These are phyloP conservation scores for Misopates orontium DNA, from an alignment of 257 asterid species.

Conservation along the genomic window DNA sequence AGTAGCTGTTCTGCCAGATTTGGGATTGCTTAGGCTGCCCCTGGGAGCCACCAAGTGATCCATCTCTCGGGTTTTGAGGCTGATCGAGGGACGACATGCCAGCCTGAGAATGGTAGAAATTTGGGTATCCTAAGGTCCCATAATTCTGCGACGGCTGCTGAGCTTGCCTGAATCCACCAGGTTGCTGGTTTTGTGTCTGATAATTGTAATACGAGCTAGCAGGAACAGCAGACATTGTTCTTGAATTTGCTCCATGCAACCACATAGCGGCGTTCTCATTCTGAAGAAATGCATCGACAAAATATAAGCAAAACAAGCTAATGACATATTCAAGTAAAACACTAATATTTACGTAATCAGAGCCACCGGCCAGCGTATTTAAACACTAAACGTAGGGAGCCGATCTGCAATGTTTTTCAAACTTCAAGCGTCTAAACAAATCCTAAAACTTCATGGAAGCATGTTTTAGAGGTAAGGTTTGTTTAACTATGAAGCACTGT, in stretches of 20 bases:
- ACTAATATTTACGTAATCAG: neutral
- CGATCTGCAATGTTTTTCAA: too few relatives aligned
- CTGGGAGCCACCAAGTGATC: constrained; percentile 38
- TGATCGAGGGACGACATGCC: constrained; percentile 63
- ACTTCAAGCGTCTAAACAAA: too few relatives aligned
- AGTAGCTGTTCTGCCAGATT: constrained; percentile 81
- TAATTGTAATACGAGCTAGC: constrained; percentile 56
- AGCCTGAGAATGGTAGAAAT: constrained; percentile 65
- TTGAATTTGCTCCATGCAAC: constrained; percentile 78
- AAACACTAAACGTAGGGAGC: too few relatives aligned
- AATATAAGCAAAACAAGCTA: neutral
- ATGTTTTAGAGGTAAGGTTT: too few relatives aligned
- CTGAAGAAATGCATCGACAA: constrained; percentile 38
- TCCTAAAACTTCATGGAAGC: too few relatives aligned
- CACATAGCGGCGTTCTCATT: constrained; percentile 69
- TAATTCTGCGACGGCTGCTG: constrained; percentile 70
- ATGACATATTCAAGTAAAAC: neutral
- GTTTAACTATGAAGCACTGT: too few relatives aligned
- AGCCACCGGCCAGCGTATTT: too few relatives aligned
- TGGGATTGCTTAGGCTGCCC: constrained; percentile 82
- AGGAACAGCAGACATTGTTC: constrained; percentile 69
- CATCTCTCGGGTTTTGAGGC: constrained; percentile 76
- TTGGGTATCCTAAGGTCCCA: constrained; percentile 67
- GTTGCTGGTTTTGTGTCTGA: constrained; percentile 71
- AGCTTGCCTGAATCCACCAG: constrained; percentile 67